Evolutionary conservation across 139 green algal genomes (phyloP).

Genomic region (Picochlorum sp.): DNA sequence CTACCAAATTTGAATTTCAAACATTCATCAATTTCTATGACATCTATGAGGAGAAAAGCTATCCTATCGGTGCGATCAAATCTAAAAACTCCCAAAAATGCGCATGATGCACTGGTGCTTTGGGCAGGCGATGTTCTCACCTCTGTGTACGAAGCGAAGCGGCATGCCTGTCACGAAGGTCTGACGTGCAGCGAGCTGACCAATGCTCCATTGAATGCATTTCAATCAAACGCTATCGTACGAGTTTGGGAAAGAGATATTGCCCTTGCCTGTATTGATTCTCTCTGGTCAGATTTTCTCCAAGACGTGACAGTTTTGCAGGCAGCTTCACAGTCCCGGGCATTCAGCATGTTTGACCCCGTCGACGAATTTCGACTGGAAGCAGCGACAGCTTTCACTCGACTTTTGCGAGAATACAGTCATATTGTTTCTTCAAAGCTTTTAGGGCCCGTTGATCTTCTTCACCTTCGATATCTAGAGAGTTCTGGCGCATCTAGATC

Average conservation of each 20-base stretch:
- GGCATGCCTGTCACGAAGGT: not conserved
- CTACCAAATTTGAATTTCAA: no score
- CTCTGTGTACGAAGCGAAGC: constrained; percentile 3
- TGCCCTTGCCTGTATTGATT: constrained; percentile 7
- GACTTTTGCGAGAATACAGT: not conserved
- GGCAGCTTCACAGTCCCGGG: not conserved
- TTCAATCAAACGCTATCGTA: not conserved
- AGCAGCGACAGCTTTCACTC: not conserved
- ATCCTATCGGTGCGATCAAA: no score
- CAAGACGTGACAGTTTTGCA: constrained; percentile 7
- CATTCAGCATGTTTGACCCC: constrained; percentile 15
- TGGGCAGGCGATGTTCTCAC: not conserved
- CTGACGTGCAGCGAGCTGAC: not conserved
- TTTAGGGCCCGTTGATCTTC: not conserved
- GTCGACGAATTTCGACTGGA: constrained; percentile 24
- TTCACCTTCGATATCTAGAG: not conserved
- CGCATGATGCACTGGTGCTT: not conserved
- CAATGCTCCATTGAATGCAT: not conserved
- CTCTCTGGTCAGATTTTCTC: constrained; percentile 24
- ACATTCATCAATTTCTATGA: no score
- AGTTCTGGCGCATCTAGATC: not conserved
- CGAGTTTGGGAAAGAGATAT: constrained; percentile 4
- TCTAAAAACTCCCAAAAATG: not conserved
- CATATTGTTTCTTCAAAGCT: not conserved
- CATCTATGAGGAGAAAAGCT: no score